A percentile compares a stretch with the other conserved stretches of the same genome.
These are phyloP conservation scores for Dalbergia cochinchinensis DNA, from an alignment of 306 rosid genomes.

Conservation along the genomic window DNA sequence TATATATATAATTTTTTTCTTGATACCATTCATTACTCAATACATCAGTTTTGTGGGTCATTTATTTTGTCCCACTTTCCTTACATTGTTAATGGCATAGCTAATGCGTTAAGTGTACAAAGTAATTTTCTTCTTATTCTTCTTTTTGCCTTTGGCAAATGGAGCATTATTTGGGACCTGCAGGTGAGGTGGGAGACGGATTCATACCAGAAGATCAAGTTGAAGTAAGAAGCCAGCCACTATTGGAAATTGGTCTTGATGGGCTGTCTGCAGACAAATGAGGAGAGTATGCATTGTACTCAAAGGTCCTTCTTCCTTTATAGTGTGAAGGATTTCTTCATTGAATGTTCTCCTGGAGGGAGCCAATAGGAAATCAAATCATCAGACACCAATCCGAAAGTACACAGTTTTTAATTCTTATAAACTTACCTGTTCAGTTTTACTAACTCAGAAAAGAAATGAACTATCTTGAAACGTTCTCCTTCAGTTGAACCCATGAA, in stretches of 20 bases:
- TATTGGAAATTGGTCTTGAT: slow-evolving; percentile 69
- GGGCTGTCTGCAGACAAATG: slow-evolving; percentile 76
- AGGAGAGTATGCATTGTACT: slow-evolving; percentile 94
- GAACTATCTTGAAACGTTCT: slow-evolving; percentile 72
- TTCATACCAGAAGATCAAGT: slow-evolving; percentile 94
- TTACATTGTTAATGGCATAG: no score
- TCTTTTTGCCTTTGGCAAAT: no score
- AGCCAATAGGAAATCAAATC: slow-evolving; percentile 35
- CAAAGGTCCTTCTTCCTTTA: slow-evolving; percentile 83
- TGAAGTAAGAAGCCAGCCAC: slow-evolving; percentile 91
- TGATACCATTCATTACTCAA: no score
- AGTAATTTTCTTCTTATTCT: no score
- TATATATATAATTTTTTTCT: no score
- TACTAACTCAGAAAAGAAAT: slow-evolving; percentile 75
- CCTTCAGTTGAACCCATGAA: slow-evolving; percentile 60
- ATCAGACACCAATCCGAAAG: slow-evolving; percentile 26
- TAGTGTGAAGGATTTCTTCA: slow-evolving; percentile 78
- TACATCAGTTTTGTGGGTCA: no score
- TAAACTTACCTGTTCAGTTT: slow-evolving; percentile 73
- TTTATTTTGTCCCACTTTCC: no score
- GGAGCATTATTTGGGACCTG: not conserved
- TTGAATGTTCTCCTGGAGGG: slow-evolving; percentile 72
- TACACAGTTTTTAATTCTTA: slow-evolving; percentile 30
- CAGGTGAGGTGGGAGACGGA: not conserved
- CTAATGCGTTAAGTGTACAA: no score